These are phyloP conservation scores for Vaccinium darrowii DNA, from an alignment of 148 eudicot species.

Conservation along the genomic window DNA sequence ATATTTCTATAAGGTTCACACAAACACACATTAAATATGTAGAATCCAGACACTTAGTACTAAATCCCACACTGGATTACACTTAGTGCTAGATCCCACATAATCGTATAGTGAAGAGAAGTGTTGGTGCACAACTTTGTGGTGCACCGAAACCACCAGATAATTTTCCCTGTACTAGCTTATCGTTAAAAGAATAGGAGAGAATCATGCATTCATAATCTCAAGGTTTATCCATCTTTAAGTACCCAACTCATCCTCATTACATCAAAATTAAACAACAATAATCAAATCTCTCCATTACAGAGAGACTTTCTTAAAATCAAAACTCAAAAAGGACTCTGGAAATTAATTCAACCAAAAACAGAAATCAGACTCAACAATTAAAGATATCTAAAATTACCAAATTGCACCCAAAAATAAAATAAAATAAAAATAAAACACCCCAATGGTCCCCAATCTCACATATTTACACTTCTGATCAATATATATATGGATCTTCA, in stretches of 20 bases:
- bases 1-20: no score
- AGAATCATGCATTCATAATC: not conserved
- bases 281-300: not conserved
- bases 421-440: not conserved
- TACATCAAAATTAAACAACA: conserved; percentile 1
- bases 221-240: not conserved
- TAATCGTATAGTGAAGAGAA: no score
- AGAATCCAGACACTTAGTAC: no score
- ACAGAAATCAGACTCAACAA: not conserved
- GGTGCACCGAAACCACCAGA: no score
- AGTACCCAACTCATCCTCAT: not conserved
- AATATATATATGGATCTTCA: conserved; percentile 15
- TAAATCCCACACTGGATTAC: no score
- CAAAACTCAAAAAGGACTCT: not conserved
- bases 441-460: not conserved
- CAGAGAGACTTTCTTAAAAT: not conserved
- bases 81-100: no score
- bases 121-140: no score
- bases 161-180: no score
- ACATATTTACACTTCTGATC: not conserved
- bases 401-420: not conserved
- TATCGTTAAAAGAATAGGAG: no score
- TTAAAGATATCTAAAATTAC: not conserved
- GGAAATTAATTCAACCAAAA: not conserved
- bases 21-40: no score